A percentile compares a stretch with the other conserved stretches of the same genome.
phyloP scores from a whole-genome alignment of 352 stramenopile genomes.

The Phytophthora pistaciae region DNA sequence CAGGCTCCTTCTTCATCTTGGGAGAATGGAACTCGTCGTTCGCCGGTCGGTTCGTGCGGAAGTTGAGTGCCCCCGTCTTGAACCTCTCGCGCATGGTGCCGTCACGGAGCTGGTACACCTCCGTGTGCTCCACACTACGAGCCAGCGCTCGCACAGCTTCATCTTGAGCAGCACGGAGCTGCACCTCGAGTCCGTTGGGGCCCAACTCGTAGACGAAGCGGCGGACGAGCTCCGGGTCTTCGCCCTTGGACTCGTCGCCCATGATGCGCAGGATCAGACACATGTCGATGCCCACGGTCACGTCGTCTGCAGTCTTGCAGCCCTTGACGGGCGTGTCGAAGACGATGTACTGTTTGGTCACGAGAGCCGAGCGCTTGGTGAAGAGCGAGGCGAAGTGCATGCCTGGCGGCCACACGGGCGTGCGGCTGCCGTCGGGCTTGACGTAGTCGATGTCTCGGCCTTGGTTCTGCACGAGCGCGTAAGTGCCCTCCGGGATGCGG shows the following conservation, averaged over 20 bases:
- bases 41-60: slow-evolving; percentile 18
- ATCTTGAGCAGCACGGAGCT: slow-evolving; percentile 85
- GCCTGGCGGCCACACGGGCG: slow-evolving; percentile 77
- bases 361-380: slow-evolving; percentile 79
- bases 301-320: slow-evolving; percentile 91
- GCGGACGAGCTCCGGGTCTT: slow-evolving; percentile 86
- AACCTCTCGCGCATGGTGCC: slow-evolving; percentile 76
- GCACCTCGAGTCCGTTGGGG: slow-evolving; percentile 83
- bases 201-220: slow-evolving; percentile 92
- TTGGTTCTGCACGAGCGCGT: slow-evolving; percentile 89
- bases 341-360: slow-evolving; percentile 91
- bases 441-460: slow-evolving; percentile 77
- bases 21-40: slow-evolving; percentile 39
- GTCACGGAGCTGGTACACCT: slow-evolving; percentile 89
- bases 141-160: slow-evolving; percentile 84
- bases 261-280: slow-evolving; percentile 92
- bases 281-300: slow-evolving; percentile 90
- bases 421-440: slow-evolving; percentile 49
- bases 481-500: slow-evolving; percentile 89
- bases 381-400: slow-evolving; percentile 81
- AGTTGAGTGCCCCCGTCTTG: slow-evolving; percentile 54
- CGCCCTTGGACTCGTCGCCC: slow-evolving; percentile 81
- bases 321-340: slow-evolving; percentile 91
- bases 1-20: slow-evolving; percentile 20
- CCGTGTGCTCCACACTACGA: slow-evolving; percentile 88